Conservation (phyloP, 305 asterid species). For the Fraxinus paxiana region DNA sequence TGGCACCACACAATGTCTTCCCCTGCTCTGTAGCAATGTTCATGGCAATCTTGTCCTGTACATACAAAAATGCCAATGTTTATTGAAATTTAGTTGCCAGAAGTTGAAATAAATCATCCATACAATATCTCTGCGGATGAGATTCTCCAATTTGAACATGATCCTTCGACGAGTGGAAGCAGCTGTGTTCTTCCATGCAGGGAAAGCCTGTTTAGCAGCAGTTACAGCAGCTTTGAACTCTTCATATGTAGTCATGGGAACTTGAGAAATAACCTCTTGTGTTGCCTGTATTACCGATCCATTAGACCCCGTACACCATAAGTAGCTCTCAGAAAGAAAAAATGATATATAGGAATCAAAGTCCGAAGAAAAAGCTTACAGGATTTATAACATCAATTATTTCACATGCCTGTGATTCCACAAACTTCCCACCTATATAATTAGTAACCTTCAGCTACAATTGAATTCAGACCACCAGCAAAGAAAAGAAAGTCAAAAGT, state of each 20-base stretch:
- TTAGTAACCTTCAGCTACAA: constrained; percentile 35
- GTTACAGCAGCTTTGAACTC: constrained; percentile 42
- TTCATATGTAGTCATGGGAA: constrained; percentile 41
- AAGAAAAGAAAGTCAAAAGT: not conserved
- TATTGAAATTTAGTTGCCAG: constrained; percentile 11
- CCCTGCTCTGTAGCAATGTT: constrained; percentile 43
- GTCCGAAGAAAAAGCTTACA: constrained; percentile 25
- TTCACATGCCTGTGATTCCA: constrained; percentile 34
- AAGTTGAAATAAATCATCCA: constrained; percentile 10
- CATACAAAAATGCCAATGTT: constrained; percentile 15
- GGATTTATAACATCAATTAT: constrained; percentile 40
- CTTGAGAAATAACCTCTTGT: constrained; percentile 45
- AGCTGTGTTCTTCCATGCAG: constrained; percentile 40
- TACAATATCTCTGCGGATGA: constrained; percentile 36
- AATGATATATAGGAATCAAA: not conserved
- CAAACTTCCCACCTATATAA: constrained; percentile 39
- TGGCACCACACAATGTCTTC: constrained; percentile 38
- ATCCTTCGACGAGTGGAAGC: constrained; percentile 35
- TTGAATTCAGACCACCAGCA: constrained; percentile 2
- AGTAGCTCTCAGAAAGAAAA: not conserved
- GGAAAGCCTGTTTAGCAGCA: constrained; percentile 46
- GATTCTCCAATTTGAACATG: constrained; percentile 39
- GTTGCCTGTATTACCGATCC: constrained; percentile 32
- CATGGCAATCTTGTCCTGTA: constrained; percentile 38
- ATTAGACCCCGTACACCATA: not conserved